phyloP scores from a whole-genome alignment of 768 basidiomycete species.

The Suillus fuscotomentosus region DNA sequence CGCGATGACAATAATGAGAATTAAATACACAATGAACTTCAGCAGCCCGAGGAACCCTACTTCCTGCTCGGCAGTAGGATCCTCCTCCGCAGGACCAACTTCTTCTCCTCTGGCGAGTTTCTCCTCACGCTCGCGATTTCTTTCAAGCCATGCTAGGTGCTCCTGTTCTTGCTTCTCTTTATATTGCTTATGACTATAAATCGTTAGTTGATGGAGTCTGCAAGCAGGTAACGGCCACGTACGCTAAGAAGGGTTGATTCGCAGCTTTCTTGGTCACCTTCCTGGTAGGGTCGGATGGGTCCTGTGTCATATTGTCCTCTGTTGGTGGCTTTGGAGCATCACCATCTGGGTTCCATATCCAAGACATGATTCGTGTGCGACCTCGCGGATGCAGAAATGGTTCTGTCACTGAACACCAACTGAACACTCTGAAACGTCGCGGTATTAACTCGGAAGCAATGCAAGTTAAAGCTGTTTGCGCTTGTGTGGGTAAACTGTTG shows the following conservation, averaged over 20 bases:
- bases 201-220: not conserved
- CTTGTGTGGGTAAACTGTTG: not conserved
- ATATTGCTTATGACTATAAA: constrained; percentile 63
- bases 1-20: constrained; percentile 54
- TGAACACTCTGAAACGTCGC: not conserved
- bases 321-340: constrained; percentile 35
- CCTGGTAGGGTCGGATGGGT: constrained; percentile 63
- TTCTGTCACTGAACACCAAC: not conserved
- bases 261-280: constrained; percentile 81
- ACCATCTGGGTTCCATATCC: constrained; percentile 51
- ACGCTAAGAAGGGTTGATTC: constrained; percentile 85
- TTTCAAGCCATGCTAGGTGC: constrained; percentile 65
- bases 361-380: constrained; percentile 50
- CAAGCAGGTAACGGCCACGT: constrained; percentile 31
- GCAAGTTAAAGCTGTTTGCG: not conserved
- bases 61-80: constrained; percentile 69
- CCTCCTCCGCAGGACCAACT: constrained; percentile 69
- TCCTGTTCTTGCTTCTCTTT: constrained; percentile 56
- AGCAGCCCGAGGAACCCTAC: constrained; percentile 63
- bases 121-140: constrained; percentile 68
- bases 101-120: constrained; percentile 73
- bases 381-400: not conserved
- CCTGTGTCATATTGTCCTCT: constrained; percentile 51
- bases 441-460: not conserved
- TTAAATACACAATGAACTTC: constrained; percentile 61